Base-by-base conservation (phyloP, 352 stramenopile species). In the Globisporangium nodosum region DNA sequence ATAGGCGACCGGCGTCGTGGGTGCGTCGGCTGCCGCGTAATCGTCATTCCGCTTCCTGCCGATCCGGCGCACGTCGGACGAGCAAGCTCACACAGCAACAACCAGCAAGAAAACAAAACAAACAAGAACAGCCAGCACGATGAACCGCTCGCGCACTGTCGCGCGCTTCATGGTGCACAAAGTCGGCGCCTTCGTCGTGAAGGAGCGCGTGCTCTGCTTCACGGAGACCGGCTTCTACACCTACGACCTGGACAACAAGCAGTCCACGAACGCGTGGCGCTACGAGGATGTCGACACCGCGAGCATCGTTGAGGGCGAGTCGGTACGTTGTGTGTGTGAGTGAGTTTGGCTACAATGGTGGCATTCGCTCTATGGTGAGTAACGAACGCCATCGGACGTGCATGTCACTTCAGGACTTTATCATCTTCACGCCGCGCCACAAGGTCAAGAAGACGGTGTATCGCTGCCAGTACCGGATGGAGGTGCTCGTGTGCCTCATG, bases 101-200 rank as follows among this genome's bases (percentile, higher is more conserved):
- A 15, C n/a, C 3, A 7, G 1, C 20, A 42, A 49, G 42, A 30
- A 49, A 42, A 35, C 21, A 30, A 43, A 8, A 24, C 15, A 35
- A 33, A 48, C 18, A 12, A 55, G 6, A 27, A 54, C 5, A 5
- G 6, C 33, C 33, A 1, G 5, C 35, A 35, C 27, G 54, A 79
- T 89, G 73, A 76, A 86, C 66, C 74, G 66, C 61, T 78, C 81
- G 57, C 72, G 73, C 53, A 76, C 86, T 47, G 58, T 87, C 31
- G 83, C 76, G 56, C 83, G 83, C 56, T 93, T 87, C 64, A 90
- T 91, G 81, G 81, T 93, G 55, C 74, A 88, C 69, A 93, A 91
- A 54, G 81, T 93, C 52, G 81, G 81, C 56, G 87, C 71, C 61
- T 92, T 92, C 58, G 79, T 88, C 49, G 69, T 88, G n/a, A 93